Conservation (phyloP, 805 yeast species). For the Schwanniomyces occidentalis region DNA sequence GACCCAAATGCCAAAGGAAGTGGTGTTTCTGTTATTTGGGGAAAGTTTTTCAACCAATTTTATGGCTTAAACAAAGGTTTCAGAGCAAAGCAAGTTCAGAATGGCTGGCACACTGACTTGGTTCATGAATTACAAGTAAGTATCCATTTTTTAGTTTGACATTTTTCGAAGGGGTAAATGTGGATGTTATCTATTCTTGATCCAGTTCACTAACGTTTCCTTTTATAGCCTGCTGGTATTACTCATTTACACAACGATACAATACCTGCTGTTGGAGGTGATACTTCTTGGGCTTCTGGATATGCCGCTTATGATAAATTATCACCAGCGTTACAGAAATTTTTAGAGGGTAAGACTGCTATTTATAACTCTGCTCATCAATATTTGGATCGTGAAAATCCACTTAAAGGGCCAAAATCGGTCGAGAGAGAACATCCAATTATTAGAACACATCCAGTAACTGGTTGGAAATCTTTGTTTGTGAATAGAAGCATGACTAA, state of each 20-base stretch:
- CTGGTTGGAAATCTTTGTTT: constrained; percentile 60
- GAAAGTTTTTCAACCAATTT: too few species aligned
- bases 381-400: constrained; percentile 43
- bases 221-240: constrained; percentile 39
- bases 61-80: too few species aligned
- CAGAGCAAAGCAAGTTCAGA: too few species aligned
- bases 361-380: constrained; percentile 42
- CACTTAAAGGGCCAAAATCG: constrained; percentile 45
- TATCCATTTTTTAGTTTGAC: too few species aligned
- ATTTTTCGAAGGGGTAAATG: too few species aligned
- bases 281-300: constrained; percentile 55
- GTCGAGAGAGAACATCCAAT: constrained; percentile 60
- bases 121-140: constrained; percentile 35
- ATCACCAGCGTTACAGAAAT: constrained; percentile 49
- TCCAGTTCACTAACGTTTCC: too few species aligned
- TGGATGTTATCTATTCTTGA: too few species aligned
- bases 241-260: constrained; percentile 38
- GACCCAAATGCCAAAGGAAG: constrained; percentile 14
- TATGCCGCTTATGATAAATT: constrained; percentile 58
- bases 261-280: constrained; percentile 52
- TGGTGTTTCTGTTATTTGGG: constrained; percentile 45
- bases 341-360: constrained; percentile 54
- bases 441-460: constrained; percentile 64
- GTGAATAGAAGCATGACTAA: constrained; percentile 52
- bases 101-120: constrained; percentile 40